Conservation (phyloP, 495 filamentous ascomycete genomes). For the Diplogelasinospora grovesii region DNA sequence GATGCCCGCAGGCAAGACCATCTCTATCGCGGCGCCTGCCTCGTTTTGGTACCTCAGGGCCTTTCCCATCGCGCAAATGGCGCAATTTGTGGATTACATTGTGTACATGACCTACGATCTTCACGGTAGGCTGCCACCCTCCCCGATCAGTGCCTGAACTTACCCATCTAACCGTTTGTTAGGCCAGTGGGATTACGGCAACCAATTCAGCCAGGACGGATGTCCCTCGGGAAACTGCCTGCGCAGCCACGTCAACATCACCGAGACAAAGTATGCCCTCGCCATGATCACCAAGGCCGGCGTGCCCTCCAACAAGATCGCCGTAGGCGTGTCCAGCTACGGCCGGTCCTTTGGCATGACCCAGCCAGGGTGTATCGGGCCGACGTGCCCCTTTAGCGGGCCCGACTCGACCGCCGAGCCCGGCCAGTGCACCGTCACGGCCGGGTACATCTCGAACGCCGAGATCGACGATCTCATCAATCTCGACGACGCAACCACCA, state of each 20-base stretch:
- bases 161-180: not conserved
- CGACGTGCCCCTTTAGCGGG: too few species aligned
- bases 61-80: conserved; percentile 17
- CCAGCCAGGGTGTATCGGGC: too few species aligned
- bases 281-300: conserved; percentile 10
- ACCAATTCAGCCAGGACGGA: conserved; percentile 12
- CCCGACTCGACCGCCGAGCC: too few species aligned
- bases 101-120: conserved; percentile 16
- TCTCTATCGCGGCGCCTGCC: conserved; percentile 22
- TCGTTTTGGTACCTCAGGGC: conserved; percentile 16
- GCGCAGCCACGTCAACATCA: conserved; percentile 35
- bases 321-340: too few species aligned
- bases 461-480: conserved; percentile 28
- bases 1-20: conserved; percentile 13
- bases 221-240: conserved; percentile 14
- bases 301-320: too few species aligned
- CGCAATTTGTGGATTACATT: conserved; percentile 21
- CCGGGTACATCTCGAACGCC: conserved; percentile 25
- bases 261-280: conserved; percentile 28
- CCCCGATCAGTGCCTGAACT: not conserved
- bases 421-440: conserved; percentile 34
- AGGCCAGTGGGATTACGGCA: conserved; percentile 14
- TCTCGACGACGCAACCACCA: not conserved
- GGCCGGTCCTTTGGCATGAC: too few species aligned
- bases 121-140: too few species aligned